Evolutionary conservation across 768 basidiomycete species (phyloP), one percentile per base, ranked within the genome.

Genomic region (Boletellus emodensis): DNA sequence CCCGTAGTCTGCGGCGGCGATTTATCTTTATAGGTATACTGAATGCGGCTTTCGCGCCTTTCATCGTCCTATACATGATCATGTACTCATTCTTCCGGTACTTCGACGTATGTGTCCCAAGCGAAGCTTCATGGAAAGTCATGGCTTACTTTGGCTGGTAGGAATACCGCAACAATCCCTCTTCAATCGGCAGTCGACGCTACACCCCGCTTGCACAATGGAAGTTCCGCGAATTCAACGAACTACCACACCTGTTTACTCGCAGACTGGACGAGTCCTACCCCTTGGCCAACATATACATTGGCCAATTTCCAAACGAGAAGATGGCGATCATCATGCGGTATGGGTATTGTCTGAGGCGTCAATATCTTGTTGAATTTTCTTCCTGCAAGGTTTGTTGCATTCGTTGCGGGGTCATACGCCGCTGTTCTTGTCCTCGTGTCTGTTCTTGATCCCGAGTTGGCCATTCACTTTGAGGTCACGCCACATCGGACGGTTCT

Each of bases 61-160:
- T 98, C 72, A 98, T 99, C 61, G 90, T 98, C 30, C 73, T 94
- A 15, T 99, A 99, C 68, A 81, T 97, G 38, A 70, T 98, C 36
- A 90, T 98, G 84, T 99, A 96, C 66, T 98, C 94, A 1, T 99
- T 99, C 78, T 99, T 99, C 77, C 89, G 95, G 4, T 99, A 99
- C 67, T 99, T 99, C 54, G 96, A 99, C 78, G 96, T 93, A 42
- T 45, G 83, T 67, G 12, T 17, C 6, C 36, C 36, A 11, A 32
- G 32, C n/a, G 15, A 20, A 30, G 35, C 15, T 26, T 26, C 28
- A 34, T 8, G 24, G 28, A 15, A 20, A 37, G 32, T 3, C 32
- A 11, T 39, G 22, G 20, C 18, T 33, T 32, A 41, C 40, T 30
- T 51, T 51, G 20, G 15, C 15, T 38, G 30, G 26, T 58, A 99